Base-by-base conservation (phyloP, 805 yeast genomes). In the Monosporozyma yasuniensis region DNA sequence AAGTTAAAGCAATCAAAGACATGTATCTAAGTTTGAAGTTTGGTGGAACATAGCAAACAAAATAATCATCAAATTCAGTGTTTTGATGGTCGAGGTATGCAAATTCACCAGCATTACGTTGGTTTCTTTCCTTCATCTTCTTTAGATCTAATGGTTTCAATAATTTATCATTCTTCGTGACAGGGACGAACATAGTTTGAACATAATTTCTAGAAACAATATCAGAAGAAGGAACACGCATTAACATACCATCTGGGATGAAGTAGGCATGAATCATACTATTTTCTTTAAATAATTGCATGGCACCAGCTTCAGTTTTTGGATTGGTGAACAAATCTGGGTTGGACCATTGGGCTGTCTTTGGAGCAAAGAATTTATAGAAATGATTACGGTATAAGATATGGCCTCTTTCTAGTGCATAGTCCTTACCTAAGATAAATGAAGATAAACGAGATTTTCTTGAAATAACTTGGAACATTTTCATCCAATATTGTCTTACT, bases 31-130 rank as follows among this genome's bases (percentile, higher is more conserved):
- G 30, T 47, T 80, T 74, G 65, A 91, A 87, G 46, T 75, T 56
- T 1, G 96, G 95, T 4, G 99, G 98, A 43, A 87, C 74, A 67
- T 90, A 95, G 2, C 90, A 96, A 27, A 90, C 78, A 2, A 78
- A 73, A 65, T 90, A 88, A 1, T 67, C 65, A 50, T 72, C 69
- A 25, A 71, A 68, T 23, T 67, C 68, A 0, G 71, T 64, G 12
- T 69, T 69, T 47, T 70, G 73, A 19, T 68, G 72, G 38, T 71
- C 74, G n/a, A 70, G 59, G 16, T 69, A 70, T 14, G 71, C 73
- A 42, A 70, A 76, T 39, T 74, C 78, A 25, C 74, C 69, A 4
- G 71, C 71, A 30, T 65, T 64, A 19, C 69, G 73, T 38, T 63
- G 55, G 21, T 63, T 57, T n/a, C 61, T 53, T 46, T 67, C 70